Conservation (phyloP, 139 green algal species). For the Closterium sp. region DNA sequence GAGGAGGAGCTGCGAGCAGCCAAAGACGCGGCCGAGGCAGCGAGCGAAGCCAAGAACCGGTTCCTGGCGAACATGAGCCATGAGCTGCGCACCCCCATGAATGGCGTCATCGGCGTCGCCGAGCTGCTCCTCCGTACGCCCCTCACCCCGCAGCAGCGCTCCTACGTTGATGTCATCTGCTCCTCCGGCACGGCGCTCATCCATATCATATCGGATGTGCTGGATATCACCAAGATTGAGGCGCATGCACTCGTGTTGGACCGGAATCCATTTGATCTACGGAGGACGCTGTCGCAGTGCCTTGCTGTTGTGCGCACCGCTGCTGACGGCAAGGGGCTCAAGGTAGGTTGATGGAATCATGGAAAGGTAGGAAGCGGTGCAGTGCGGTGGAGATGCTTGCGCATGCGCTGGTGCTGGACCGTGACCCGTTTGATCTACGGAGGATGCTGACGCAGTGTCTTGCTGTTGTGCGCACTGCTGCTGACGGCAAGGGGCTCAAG, state of each 20-base stretch:
- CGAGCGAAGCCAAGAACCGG: neutral
- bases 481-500: neutral
- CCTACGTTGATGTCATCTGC: neutral
- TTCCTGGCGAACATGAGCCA: neutral
- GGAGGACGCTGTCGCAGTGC: neutral
- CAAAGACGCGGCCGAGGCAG: neutral
- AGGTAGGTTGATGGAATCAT: neutral
- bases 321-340: neutral
- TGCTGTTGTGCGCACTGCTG: neutral
- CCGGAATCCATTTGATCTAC: constrained; percentile 64
- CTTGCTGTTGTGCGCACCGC: neutral
- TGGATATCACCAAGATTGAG: constrained; percentile 32
- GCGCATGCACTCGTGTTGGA: neutral
- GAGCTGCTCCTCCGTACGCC: constrained; percentile 58
- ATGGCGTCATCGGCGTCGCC: constrained; percentile 59
- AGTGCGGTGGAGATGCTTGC: too few species aligned
- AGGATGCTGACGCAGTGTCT: neutral
- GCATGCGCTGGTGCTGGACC: neutral
- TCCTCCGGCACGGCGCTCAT: neutral
- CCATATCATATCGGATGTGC: neutral
- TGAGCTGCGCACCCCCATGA: neutral
- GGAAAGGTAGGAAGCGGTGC: too few species aligned
- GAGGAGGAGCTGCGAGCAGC: neutral
- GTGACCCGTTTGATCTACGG: constrained; percentile 64
- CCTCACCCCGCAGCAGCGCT: constrained; percentile 62